Evolutionary conservation across 176 grass and related monocot genomes (phyloP).

Genomic region (Oryza meridionalis): DNA sequence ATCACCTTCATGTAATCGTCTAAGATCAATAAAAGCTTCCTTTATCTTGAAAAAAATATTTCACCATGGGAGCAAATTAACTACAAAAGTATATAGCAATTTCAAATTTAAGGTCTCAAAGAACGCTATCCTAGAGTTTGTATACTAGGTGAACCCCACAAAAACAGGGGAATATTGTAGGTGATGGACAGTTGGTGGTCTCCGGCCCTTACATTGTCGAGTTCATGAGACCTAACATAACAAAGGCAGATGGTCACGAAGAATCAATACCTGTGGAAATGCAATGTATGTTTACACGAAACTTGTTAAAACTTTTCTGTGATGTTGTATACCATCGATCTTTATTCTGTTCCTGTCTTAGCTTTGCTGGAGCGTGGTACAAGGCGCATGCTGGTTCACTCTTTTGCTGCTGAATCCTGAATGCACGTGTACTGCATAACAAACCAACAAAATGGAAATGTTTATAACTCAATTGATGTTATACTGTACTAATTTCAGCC

Average conservation of each 20-base stretch:
- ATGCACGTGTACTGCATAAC: not conserved
- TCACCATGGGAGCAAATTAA: too few relatives aligned
- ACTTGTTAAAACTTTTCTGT: not conserved
- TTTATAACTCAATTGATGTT: not conserved
- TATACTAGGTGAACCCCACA: not conserved
- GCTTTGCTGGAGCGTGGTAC: not conserved
- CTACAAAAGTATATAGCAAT: not conserved
- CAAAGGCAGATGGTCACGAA: not conserved
- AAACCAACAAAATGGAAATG: not conserved
- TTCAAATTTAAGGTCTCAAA: not conserved
- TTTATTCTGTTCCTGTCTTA: not conserved
- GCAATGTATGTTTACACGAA: not conserved
- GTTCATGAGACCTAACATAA: not conserved
- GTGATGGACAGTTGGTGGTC: not conserved
- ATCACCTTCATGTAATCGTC: too few relatives aligned
- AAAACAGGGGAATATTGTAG: not conserved
- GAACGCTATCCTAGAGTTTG: not conserved
- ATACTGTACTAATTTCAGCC: not conserved
- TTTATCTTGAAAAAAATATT: too few relatives aligned
- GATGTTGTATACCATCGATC: not conserved
- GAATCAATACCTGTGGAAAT: not conserved
- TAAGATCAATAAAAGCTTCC: too few relatives aligned
- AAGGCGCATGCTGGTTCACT: too few relatives aligned
- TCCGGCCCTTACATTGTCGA: not conserved
- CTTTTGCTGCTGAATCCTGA: too few relatives aligned